A percentile compares a stretch with the other conserved stretches of the same genome.
These are phyloP conservation scores for Backusella luteola DNA, from an alignment of 192 early-diverging fungal species.

Conservation along the genomic window DNA sequence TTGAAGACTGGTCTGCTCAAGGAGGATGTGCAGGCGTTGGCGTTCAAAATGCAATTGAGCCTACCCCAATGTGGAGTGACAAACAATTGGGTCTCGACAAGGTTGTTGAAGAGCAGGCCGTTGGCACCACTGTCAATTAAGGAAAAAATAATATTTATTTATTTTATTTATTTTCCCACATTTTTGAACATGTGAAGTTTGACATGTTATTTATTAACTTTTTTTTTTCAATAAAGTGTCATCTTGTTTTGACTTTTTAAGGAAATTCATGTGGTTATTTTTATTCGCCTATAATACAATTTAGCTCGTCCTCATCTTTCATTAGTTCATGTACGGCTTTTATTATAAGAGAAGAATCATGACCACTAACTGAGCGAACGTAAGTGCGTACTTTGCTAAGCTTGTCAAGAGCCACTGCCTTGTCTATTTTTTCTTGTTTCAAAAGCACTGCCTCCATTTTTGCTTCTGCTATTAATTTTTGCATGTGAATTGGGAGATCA, in stretches of 20 bases:
- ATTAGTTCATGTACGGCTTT: not conserved
- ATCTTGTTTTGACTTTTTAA: conserved; percentile 8
- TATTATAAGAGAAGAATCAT: not conserved
- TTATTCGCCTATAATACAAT: not conserved
- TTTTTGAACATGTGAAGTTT: conserved; percentile 9
- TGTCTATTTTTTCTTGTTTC: not conserved
- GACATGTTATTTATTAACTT: conserved; percentile 1
- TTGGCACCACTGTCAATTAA: not conserved
- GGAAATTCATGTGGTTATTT: not conserved
- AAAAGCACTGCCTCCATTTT: not conserved
- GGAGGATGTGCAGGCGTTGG: conserved; percentile 93
- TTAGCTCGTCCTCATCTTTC: not conserved
- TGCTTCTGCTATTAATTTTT: not conserved
- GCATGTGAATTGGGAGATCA: conserved; percentile 7
- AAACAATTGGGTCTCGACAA: conserved; percentile 38
- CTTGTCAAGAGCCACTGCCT: not conserved
- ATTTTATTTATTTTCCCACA: conserved; percentile 8
- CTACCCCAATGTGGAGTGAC: conserved; percentile 59
- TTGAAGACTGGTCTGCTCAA: conserved; percentile 78
- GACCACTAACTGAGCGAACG: not conserved
- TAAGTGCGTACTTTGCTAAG: not conserved
- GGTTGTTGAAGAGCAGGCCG: not conserved
- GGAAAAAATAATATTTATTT: conserved; percentile 3
- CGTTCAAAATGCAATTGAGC: conserved; percentile 38
- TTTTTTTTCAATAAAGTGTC: not conserved